Conservation (phyloP, 2,329 filamentous ascomycete genomes). For the Eurotiales sp. region DNA sequence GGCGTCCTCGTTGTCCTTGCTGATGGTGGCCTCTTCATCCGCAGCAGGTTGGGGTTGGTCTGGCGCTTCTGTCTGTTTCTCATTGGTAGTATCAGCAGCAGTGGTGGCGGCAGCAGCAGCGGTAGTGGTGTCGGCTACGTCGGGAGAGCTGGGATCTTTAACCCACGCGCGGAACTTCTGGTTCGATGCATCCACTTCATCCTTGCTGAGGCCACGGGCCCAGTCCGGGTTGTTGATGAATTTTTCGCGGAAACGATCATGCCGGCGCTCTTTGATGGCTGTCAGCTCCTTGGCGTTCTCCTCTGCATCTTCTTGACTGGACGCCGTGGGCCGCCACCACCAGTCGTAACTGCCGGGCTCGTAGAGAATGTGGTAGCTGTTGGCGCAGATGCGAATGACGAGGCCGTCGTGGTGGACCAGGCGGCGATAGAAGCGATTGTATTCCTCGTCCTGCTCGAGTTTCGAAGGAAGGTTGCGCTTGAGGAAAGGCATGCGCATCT, state of each 20-base stretch:
- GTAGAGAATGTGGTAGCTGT: slow-evolving; percentile 76
- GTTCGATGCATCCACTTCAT: slow-evolving; percentile 47
- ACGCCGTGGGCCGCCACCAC: slow-evolving; percentile 53
- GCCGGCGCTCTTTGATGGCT: slow-evolving; percentile 40
- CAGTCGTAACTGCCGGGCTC: slow-evolving; percentile 67
- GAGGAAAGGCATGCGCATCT: slow-evolving; percentile 65
- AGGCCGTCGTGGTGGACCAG: slow-evolving; percentile 65
- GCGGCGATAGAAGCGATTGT: slow-evolving; percentile 52
- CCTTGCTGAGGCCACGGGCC: slow-evolving; percentile 48
- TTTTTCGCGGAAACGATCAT: slow-evolving; percentile 49
- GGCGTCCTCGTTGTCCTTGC: slow-evolving; percentile 22
- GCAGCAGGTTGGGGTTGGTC: not conserved
- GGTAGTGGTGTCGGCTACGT: slow-evolving; percentile 16
- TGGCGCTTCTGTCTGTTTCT: no score
- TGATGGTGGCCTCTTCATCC: not conserved
- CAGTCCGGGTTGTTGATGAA: slow-evolving; percentile 52
- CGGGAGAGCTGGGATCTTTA: slow-evolving; percentile 25
- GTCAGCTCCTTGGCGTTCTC: slow-evolving; percentile 33
- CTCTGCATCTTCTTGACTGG: slow-evolving; percentile 27
- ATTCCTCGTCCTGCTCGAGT: slow-evolving; percentile 59
- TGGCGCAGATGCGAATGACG: slow-evolving; percentile 69
- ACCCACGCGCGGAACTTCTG: slow-evolving; percentile 48
- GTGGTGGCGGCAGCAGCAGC: not conserved
- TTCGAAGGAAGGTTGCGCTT: slow-evolving; percentile 64
- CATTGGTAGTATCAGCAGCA: not conserved